These are phyloP conservation scores for Phytophthora europaea DNA, from an alignment of 352 stramenopile genomes.

Conservation along the genomic window DNA sequence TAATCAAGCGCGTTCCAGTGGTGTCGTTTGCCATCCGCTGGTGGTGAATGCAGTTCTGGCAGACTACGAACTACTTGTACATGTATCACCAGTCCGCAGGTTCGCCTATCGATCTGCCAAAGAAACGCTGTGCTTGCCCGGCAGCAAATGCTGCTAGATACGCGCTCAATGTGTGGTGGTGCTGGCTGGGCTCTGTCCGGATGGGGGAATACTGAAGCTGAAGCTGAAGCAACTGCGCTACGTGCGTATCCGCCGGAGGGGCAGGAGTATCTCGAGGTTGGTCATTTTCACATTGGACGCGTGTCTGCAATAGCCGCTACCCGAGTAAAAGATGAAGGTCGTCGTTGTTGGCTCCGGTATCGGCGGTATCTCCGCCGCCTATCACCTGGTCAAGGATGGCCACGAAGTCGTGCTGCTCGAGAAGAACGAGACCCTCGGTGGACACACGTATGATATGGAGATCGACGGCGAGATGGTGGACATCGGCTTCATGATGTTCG, in stretches of 20 bases:
- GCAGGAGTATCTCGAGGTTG: constrained; percentile 3
- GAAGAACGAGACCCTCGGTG: constrained; percentile 84
- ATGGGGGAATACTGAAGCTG: constrained; percentile 27
- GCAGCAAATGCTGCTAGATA: constrained; percentile 26
- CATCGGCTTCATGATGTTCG: constrained; percentile 93
- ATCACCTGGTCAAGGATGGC: constrained; percentile 86
- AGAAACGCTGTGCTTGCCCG: constrained; percentile 8
- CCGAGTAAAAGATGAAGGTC: constrained; percentile 69
- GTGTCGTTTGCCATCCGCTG: background rate
- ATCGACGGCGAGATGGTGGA: constrained; percentile 89
- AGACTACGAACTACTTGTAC: background rate
- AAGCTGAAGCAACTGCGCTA: constrained; percentile 37
- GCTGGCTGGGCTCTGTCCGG: constrained; percentile 20
- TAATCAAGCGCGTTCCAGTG: no score
- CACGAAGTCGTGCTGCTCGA: constrained; percentile 87
- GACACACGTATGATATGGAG: constrained; percentile 90
- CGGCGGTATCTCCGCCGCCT: constrained; percentile 84
- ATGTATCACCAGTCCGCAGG: constrained; percentile 13
- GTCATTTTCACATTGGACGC: constrained; percentile 39
- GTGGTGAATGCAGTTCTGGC: constrained; percentile 4
- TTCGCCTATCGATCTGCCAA: constrained; percentile 17
- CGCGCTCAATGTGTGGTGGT: constrained; percentile 22
- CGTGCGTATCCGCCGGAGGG: constrained; percentile 17
- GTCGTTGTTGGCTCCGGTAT: constrained; percentile 89
- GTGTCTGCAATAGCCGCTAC: constrained; percentile 27